Evolutionary conservation across 2,329 filamentous ascomycete species (phyloP), one percentile per base, ranked within the genome.

Genomic region (Botrytis pseudocinerea): DNA sequence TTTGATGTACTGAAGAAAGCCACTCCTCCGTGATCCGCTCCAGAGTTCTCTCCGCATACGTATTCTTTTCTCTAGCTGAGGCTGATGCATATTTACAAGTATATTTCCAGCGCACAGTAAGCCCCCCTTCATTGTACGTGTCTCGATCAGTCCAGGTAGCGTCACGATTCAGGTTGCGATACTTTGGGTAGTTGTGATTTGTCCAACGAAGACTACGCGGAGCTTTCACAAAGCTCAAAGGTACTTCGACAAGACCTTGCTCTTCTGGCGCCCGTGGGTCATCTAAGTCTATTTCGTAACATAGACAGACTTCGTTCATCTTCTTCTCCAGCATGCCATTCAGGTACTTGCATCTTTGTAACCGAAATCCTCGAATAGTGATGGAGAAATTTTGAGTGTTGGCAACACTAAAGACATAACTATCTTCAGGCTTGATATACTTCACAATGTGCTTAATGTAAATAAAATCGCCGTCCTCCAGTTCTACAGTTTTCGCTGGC

Each of bases 71-170:
- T 48, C 79, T 73, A n/a, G 77, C 74, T 38, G 48, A 68, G 25
- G 77, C 77, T 25, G 75, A 73, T 22, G 66, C 64, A 64, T 76
- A 80, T n/a, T 54, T 76, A 46, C 74, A 76, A 5, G 81, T 78
- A 44, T 81, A 83, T 40, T 83, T 85, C 85, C 86, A 90, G 5
- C 89, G 83, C 71, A 87, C 88, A 7, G 87, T 85, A 1, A 91
- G 78, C 0, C 80, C 78, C 0, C 82, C 85, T 1, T 79, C 73
- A n/a, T 25, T 57, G 9, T 69, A 69, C 18, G 79, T 76, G 0
- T 68, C 70, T 46, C 8, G 14, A 51, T 66, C 35, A 10, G 38
- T 35, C 22, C 25, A 46, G 22, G 64, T 35, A 57, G 18, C 25
- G n/a, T 28, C 65, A 25, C 48, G 65, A 0, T 80, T 70, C 5